Percentiles rank a stretch among this genome's conserved stretches.
phyloP scores from a whole-genome alignment of 2,329 filamentous ascomycete species.

The Penicillium rolfsii region DNA sequence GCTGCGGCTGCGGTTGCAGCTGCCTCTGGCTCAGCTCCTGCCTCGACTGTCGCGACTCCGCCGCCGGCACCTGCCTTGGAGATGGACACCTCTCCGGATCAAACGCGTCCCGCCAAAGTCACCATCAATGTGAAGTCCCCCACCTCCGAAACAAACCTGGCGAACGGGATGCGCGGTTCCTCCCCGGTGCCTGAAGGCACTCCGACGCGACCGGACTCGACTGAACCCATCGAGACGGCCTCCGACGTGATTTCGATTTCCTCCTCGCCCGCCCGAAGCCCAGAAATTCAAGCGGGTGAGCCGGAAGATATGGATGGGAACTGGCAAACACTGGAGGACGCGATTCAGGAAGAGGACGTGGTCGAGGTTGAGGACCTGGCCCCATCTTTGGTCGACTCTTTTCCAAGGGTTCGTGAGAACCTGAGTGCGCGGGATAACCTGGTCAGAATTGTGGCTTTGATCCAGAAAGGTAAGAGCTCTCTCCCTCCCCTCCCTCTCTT shows the following conservation, averaged over 20 bases:
- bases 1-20: conserved; percentile 16
- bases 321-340: conserved; percentile 47
- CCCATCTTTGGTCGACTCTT: conserved; percentile 39
- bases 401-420: conserved; percentile 40
- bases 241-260: conserved; percentile 44
- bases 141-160: conserved; percentile 27
- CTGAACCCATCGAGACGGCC: conserved; percentile 27
- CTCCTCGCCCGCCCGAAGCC: conserved; percentile 50
- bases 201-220: conserved; percentile 17
- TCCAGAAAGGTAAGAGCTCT: conserved; percentile 43
- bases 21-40: conserved; percentile 33
- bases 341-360: conserved; percentile 39
- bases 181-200: conserved; percentile 14
- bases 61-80: conserved; percentile 34
- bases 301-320: conserved; percentile 54
- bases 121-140: conserved; percentile 53
- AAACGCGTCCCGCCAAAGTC: conserved; percentile 47
- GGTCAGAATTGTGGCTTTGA: conserved; percentile 35
- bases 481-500: background rate
- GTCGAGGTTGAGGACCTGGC: conserved; percentile 40
- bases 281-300: conserved; percentile 55
- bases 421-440: conserved; percentile 39
- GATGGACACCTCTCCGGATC: conserved; percentile 35
- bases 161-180: conserved; percentile 18
- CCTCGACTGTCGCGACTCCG: conserved; percentile 18